Conservation (phyloP, 73 alveolate genomes). For the Paramecium primaurelia region DNA sequence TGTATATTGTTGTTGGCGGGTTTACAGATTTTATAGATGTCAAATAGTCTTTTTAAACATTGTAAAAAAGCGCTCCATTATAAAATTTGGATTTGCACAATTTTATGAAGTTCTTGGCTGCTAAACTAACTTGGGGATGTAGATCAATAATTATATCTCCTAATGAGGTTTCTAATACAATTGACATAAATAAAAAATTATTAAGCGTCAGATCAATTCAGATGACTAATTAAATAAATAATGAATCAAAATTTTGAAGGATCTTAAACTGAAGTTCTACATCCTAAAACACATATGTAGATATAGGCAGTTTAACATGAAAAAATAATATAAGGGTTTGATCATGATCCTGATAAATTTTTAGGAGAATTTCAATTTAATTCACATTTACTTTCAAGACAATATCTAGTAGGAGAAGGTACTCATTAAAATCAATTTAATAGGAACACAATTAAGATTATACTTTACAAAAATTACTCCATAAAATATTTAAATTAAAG, state of each 20-base stretch:
- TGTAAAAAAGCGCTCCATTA: conserved; percentile 90
- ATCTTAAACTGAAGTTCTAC: neutral
- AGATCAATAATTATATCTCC: conserved; percentile 96
- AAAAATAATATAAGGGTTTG: neutral
- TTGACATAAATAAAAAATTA: conserved; percentile 82
- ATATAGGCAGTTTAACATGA: neutral
- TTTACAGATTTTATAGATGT: conserved; percentile 28
- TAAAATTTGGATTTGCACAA: conserved; percentile 96
- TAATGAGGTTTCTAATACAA: conserved; percentile 91
- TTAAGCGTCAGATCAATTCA: neutral
- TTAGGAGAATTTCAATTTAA: conserved; percentile 54
- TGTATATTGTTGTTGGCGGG: conserved; percentile 45
- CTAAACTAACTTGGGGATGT: conserved; percentile 86
- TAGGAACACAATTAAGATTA: conserved; percentile 51
- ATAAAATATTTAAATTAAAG: conserved; percentile 42
- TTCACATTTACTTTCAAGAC: conserved; percentile 13
- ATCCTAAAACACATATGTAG: neutral
- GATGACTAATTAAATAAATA: neutral
- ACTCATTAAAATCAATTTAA: neutral
- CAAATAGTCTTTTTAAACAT: conserved; percentile 75
- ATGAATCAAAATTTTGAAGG: neutral
- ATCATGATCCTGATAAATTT: conserved; percentile 54
- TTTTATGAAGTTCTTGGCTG: conserved; percentile 90
- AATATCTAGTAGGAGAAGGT: conserved; percentile 49
- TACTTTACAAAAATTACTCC: conserved; percentile 57